Conservation (phyloP, 164 flowering plant genomes). For the Vitis amurensis region DNA sequence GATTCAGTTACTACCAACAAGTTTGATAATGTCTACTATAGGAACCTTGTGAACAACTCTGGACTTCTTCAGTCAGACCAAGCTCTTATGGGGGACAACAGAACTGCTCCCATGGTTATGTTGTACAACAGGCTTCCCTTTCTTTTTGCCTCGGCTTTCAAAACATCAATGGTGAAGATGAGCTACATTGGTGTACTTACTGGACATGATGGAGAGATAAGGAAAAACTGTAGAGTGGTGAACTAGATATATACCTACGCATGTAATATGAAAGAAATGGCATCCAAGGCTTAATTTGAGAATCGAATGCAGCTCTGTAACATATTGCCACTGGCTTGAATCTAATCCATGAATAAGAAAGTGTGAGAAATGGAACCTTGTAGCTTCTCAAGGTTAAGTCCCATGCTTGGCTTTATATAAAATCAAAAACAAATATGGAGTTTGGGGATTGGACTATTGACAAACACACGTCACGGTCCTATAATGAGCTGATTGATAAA, state of each 20-base stretch:
- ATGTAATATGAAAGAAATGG: no score
- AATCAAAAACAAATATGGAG: no score
- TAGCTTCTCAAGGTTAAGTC: no score
- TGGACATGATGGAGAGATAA: conserved; percentile 48
- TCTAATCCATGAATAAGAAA: no score
- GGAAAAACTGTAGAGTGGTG: conserved; percentile 50
- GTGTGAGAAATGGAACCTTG: no score
- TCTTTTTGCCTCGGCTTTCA: conserved; percentile 44
- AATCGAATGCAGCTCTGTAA: no score
- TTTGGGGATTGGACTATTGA: no score
- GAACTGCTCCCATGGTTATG: conserved; percentile 44
- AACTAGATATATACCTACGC: conserved; percentile 19
- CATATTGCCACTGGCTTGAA: no score
- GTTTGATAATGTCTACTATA: conserved; percentile 55
- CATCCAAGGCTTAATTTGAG: no score
- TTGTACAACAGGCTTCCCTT: conserved; percentile 40
- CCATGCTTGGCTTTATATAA: no score
- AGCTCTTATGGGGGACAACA: conserved; percentile 43
- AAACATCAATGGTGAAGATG: conserved; percentile 57
- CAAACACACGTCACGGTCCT: no score
- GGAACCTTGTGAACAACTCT: conserved; percentile 41
- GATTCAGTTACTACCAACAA: conserved; percentile 31
- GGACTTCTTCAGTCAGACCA: conserved; percentile 71
- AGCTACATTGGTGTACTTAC: conserved; percentile 49
- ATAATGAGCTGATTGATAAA: no score